Conservation (phyloP, 768 basidiomycete species). For the Cystofilobasidium capitatum region DNA sequence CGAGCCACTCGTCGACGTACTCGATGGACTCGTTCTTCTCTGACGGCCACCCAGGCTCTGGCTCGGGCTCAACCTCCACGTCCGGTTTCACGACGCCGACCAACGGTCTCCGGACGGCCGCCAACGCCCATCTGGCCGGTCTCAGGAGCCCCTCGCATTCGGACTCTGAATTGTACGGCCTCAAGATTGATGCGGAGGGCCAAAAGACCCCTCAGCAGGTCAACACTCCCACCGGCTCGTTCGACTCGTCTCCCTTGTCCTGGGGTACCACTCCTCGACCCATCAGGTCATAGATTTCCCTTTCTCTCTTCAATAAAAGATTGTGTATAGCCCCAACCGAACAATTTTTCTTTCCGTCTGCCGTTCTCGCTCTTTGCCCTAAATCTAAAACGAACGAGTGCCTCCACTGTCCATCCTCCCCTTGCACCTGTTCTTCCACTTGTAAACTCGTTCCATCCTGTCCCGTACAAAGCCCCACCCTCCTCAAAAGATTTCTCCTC, state of each 20-base stretch:
- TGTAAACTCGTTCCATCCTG: too few species aligned
- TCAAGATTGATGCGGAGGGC: background rate
- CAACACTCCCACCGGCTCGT: constrained; percentile 1
- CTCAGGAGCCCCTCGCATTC: background rate
- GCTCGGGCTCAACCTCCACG: background rate
- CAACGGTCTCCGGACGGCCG: background rate
- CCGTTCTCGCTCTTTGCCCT: too few species aligned
- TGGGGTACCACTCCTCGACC: background rate
- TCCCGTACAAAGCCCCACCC: too few species aligned
- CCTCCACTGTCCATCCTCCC: too few species aligned
- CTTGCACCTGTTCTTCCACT: too few species aligned
- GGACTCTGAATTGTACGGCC: background rate
- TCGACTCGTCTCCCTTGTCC: background rate
- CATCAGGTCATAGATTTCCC: background rate
- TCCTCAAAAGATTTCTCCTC: too few species aligned
- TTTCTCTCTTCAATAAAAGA: background rate
- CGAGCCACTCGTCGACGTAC: constrained; percentile 3
- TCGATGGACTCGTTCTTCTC: constrained; percentile 14
- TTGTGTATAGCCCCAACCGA: background rate
- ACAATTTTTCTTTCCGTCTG: too few species aligned
- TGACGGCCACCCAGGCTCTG: background rate
- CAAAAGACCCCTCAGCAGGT: constrained; percentile 3
- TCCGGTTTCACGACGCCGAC: constrained; percentile 22
- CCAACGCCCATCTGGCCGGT: background rate
- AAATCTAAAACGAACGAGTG: too few species aligned